Percentiles rank a stretch among this genome's conserved stretches.
Conservation (phyloP, 345 rosid species). For the Corchorus capsularis region DNA sequence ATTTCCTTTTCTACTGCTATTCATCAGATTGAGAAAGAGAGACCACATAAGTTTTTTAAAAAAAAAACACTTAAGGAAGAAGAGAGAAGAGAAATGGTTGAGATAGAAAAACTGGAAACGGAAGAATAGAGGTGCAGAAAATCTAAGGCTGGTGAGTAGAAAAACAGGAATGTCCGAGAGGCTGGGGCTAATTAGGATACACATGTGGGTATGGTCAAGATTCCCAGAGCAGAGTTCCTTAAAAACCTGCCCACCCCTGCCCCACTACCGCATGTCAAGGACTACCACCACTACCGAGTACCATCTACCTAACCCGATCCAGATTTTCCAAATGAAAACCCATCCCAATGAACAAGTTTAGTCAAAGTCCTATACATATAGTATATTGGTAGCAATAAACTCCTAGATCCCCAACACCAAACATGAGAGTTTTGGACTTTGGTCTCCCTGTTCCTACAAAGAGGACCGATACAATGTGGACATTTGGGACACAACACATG, state of each 20-base stretch:
- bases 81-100: not conserved
- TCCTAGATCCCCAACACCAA: conserved; percentile 10
- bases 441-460: not conserved
- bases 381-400: not conserved
- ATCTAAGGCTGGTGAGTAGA: not conserved
- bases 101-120: not conserved
- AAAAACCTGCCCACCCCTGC: not conserved
- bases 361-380: not conserved
- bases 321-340: not conserved
- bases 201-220: not conserved
- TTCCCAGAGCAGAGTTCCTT: not conserved
- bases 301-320: not conserved
- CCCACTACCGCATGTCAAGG: not conserved
- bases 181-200: not conserved
- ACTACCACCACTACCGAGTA: not conserved
- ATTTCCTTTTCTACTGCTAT: too few species aligned
- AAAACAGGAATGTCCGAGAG: not conserved
- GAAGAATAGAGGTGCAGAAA: not conserved
- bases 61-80: not conserved
- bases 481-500: not conserved
- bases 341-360: not conserved
- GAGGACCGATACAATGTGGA: not conserved
- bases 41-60: not conserved
- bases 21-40: not conserved
- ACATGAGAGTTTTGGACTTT: not conserved